phyloP scores from a whole-genome alignment of 139 green algal species.

The Coelastrella sp. region DNA sequence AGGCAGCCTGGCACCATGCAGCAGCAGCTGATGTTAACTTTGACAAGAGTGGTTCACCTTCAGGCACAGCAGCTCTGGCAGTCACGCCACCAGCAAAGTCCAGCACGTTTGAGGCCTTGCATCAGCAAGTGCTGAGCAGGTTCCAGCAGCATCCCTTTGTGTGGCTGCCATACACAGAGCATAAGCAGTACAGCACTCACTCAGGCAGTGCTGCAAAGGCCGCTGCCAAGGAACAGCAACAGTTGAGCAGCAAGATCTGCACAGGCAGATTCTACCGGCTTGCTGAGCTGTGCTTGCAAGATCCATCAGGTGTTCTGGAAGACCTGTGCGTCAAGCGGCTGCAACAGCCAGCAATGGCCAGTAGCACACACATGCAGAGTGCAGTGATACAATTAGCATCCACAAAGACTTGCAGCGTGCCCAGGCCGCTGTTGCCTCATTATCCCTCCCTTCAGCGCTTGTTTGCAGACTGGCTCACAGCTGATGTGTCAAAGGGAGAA shows the following conservation, averaged over 20 bases:
- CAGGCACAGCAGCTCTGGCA: too few species aligned
- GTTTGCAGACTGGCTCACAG: background rate
- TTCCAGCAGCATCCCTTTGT: conserved; percentile 18
- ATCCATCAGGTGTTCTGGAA: conserved; percentile 38
- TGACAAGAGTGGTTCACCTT: background rate
- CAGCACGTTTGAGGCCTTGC: conserved; percentile 5
- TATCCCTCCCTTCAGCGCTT: background rate
- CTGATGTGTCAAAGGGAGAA: background rate
- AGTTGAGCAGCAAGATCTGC: conserved; percentile 1
- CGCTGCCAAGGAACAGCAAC: background rate
- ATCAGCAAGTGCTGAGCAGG: background rate
- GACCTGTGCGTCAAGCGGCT: background rate
- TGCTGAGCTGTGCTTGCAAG: conserved; percentile 14
- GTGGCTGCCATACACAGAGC: background rate
- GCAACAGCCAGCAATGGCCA: conserved; percentile 10
- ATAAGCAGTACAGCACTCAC: background rate
- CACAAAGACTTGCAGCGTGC: background rate
- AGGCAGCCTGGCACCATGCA: background rate
- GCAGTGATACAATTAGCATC: too few species aligned
- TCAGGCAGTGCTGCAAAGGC: background rate
- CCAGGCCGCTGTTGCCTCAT: conserved; percentile 10
- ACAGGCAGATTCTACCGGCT: conserved; percentile 25
- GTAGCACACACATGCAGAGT: too few species aligned
- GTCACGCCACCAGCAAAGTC: background rate
- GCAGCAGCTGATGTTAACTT: background rate